Percentiles rank a stretch among this genome's conserved stretches.
These are phyloP conservation scores for Penicillium sp. DNA, from an alignment of 2,329 filamentous ascomycete genomes.

Conservation along the genomic window DNA sequence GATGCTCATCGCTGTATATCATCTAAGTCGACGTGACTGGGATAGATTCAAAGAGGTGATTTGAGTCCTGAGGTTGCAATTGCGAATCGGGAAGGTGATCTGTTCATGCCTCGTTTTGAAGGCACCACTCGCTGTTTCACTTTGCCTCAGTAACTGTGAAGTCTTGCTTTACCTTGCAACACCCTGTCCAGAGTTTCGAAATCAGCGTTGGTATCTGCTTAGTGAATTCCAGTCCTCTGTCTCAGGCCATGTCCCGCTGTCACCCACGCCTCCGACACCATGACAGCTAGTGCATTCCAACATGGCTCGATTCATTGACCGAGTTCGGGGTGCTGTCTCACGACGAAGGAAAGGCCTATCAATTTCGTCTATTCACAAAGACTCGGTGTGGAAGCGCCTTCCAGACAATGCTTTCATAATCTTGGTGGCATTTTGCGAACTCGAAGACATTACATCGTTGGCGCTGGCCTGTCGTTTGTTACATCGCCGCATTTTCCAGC, in stretches of 20 bases:
- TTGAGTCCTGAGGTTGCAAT: not conserved
- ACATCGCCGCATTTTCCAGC: slow-evolving; percentile 14
- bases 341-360: slow-evolving; percentile 8
- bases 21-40: slow-evolving; percentile 25
- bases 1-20: too few species aligned
- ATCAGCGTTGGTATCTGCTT: not conserved
- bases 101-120: not conserved
- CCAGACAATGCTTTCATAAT: slow-evolving; percentile 17
- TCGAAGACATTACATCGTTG: slow-evolving; percentile 19
- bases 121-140: too few species aligned
- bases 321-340: slow-evolving; percentile 14
- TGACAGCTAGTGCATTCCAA: slow-evolving; percentile 3
- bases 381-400: slow-evolving; percentile 19
- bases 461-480: slow-evolving; percentile 20
- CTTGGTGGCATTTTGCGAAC: slow-evolving; percentile 17
- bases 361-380: slow-evolving; percentile 3
- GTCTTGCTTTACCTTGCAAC: too few species aligned
- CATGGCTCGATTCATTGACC: slow-evolving; percentile 14
- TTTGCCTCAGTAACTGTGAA: too few species aligned
- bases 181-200: too few species aligned
- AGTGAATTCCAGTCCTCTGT: not conserved
- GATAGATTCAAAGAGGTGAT: slow-evolving; percentile 1
- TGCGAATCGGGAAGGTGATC: not conserved
- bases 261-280: not conserved
- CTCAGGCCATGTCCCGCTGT: not conserved